phyloP scores from a whole-genome alignment of 345 rosid species.

The Populus deltoides region DNA sequence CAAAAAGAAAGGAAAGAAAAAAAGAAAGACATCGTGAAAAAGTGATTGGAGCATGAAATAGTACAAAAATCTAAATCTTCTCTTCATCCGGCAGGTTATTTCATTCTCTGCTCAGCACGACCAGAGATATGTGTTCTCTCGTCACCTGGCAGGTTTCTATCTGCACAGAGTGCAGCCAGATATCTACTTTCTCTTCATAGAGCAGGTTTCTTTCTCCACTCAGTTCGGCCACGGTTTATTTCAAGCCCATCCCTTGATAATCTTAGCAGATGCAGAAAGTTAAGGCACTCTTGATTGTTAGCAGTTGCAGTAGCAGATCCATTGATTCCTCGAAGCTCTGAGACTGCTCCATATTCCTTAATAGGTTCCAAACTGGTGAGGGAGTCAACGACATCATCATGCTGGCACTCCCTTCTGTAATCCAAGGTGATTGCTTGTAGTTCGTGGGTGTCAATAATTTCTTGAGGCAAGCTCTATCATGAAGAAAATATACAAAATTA shows the following conservation, averaged over 20 bases:
- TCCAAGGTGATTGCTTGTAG: constrained; percentile 78
- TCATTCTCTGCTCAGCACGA: constrained; percentile 72
- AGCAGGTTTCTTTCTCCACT: constrained; percentile 70
- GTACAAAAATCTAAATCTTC: neutral
- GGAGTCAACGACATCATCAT: constrained; percentile 75
- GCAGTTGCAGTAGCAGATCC: constrained; percentile 43
- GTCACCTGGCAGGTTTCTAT: constrained; percentile 56
- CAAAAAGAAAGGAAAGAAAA: neutral
- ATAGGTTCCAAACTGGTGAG: constrained; percentile 56
- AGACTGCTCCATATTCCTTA: constrained; percentile 25
- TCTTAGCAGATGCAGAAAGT: constrained; percentile 76
- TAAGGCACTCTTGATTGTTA: constrained; percentile 28
- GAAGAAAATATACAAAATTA: neutral
- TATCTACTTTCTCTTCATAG: constrained; percentile 27
- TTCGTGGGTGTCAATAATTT: constrained; percentile 75
- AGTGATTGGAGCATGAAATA: neutral
- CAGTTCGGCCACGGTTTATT: constrained; percentile 80
- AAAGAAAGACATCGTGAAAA: neutral
- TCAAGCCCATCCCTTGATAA: constrained; percentile 68
- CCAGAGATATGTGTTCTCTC: constrained; percentile 20
- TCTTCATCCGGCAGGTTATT: constrained; percentile 45
- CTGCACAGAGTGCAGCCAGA: constrained; percentile 73
- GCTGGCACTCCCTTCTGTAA: constrained; percentile 90
- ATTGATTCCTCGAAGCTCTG: constrained; percentile 44
- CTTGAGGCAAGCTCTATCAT: constrained; percentile 91